These are phyloP conservation scores for Magnolia kwangsiensis DNA, from an alignment of 164 flowering plant genomes.

Conservation along the genomic window DNA sequence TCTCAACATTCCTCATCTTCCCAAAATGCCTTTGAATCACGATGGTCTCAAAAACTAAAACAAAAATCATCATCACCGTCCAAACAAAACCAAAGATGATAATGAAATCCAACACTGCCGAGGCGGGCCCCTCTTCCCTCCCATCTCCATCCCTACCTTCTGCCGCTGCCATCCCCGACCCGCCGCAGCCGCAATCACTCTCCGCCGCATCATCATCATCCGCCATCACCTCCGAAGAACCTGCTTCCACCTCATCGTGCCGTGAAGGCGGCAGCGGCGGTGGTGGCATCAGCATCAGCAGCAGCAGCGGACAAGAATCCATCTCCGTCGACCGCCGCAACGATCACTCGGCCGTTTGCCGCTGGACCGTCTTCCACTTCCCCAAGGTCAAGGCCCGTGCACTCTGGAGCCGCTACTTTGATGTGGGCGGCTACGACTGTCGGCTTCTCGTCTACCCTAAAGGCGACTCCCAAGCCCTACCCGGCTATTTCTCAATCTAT, in stretches of 20 bases:
- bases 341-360: slow-evolving; percentile 66
- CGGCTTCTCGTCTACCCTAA: slow-evolving; percentile 83
- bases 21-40: neutral
- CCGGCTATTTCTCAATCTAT: slow-evolving; percentile 81
- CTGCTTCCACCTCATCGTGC: neutral
- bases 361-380: slow-evolving; percentile 79
- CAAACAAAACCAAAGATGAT: neutral
- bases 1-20: neutral
- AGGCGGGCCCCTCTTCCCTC: neutral
- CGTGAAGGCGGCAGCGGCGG: neutral
- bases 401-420: slow-evolving; percentile 87
- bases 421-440: slow-evolving; percentile 92
- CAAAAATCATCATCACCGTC: neutral
- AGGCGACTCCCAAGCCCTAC: slow-evolving; percentile 91
- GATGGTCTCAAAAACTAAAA: neutral
- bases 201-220: slow-evolving; percentile 7
- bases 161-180: neutral
- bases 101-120: neutral
- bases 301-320: slow-evolving; percentile 43
- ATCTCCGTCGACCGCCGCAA: slow-evolving; percentile 61
- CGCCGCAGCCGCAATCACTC: neutral
- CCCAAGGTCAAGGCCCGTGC: slow-evolving; percentile 72
- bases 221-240: neutral
- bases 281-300: neutral
- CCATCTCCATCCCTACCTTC: neutral